Base-by-base conservation (phyloP, 768 basidiomycete genomes). In the Suillus subalutaceus region DNA sequence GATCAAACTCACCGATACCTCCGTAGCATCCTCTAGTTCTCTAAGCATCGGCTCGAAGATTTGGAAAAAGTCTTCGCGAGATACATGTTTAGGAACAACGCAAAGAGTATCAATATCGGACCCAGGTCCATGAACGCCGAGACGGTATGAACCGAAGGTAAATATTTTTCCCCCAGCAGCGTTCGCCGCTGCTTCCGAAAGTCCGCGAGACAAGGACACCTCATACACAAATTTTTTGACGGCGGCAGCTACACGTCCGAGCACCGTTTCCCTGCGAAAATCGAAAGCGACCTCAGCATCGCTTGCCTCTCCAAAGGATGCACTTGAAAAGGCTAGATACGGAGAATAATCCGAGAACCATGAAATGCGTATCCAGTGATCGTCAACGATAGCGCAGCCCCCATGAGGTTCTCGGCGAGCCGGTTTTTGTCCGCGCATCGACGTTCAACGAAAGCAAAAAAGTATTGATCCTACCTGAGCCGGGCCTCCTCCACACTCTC, bases 121-220 rank as follows among this genome's bases (percentile, higher is more conserved):
- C 4, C 94, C 92, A 43, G 97, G 97, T 15, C 94, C 94, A 78
- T 99, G 97, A 26, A 99, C 97, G 66, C 97, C 97, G 59, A 99
- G 82, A 72, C 97, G 91, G 83, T 98, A 99, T 62, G 96, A 98
- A 50, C 97, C 97, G 78, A 97, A 99, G 8, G 97, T 99, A 78
- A 95, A 99, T 76, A 99, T 99, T 83, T 99, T 97, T 69, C 96
- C 97, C 62, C 97, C 97, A 10, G 97, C 94, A 58, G 93, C 90
- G 62, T 80, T 86, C 10, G 97, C 96, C 1, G 94, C 91, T 23
- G 90, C 79, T 69, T 98, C 96, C 38, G 96, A 96, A 56, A 97
- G 81, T 8, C 97, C 97, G 48, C 85, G 86, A 53, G 86, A 80
- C 65, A 96, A 76, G 9, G 92, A 91, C 1, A 96, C 89, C 68